Evolutionary conservation across 306 rosid species (phyloP).

Genomic region (Casuarina glauca): DNA sequence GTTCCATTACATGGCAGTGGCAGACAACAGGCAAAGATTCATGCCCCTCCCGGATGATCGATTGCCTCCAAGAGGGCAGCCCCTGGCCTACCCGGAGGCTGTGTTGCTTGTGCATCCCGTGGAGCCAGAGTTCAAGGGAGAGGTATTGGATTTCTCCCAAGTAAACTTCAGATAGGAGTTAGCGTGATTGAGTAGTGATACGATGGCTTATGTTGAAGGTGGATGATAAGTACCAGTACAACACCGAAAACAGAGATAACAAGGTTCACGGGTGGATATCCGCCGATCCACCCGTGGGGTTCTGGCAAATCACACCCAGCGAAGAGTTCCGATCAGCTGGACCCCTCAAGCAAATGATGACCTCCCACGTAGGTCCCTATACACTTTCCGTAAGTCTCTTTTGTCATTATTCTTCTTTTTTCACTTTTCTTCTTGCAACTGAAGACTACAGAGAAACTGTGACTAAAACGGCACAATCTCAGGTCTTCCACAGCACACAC

Average conservation of each 20-base stretch:
- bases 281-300: constrained; percentile 56
- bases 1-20: constrained; percentile 68
- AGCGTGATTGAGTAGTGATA: not conserved
- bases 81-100: constrained; percentile 65
- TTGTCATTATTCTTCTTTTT: not conserved
- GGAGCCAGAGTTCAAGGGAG: constrained; percentile 70
- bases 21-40: constrained; percentile 61
- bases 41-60: constrained; percentile 86
- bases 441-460: not conserved
- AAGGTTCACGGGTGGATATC: constrained; percentile 87
- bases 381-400: constrained; percentile 61
- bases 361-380: constrained; percentile 88
- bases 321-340: constrained; percentile 88
- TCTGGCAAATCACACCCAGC: constrained; percentile 75
- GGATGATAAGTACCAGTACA: constrained; percentile 93
- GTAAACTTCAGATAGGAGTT: not conserved
- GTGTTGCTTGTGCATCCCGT: constrained; percentile 66
- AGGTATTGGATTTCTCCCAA: constrained; percentile 33
- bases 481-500: constrained; percentile 89
- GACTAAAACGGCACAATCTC: constrained; percentile 19
- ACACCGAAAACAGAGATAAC: constrained; percentile 72
- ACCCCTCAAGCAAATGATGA: constrained; percentile 74
- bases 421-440: not conserved
- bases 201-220: constrained; percentile 38
- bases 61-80: constrained; percentile 46